Evolutionary conservation across 2,329 filamentous ascomycete species (phyloP), one percentile per base, ranked within the genome.

Genomic region (Cadophora malorum): DNA sequence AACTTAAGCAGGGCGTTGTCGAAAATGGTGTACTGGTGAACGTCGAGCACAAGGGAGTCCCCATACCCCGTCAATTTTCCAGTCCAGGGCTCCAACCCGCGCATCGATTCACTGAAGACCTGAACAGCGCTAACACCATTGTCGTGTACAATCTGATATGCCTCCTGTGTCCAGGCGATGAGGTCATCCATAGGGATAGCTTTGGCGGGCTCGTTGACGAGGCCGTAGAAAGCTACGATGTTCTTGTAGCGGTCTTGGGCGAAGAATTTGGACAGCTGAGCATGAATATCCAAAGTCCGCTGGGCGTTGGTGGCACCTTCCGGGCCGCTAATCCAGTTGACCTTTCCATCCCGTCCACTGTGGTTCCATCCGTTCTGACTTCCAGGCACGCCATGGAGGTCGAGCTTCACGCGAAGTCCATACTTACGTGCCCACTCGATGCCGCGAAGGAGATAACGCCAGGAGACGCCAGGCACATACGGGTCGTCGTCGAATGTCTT

Each of bases 311-410:
- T 79, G 1, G 85, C 83, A 14, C 96, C 95, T 75, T 97, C 84
- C 0, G 92, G 91, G 19, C 96, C 96, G 74, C 95, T 95, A 41
- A 98, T 82, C 96, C 96, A 99, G 38, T 88, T 85, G 71, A 98
- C 94, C 0, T 80, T 69, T 1, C 96, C 95, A 78, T 91, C 90
- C 14, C 89, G 88, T 0, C 96, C 96, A 73, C 92, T 96, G 79
- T 99, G 96, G 74, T 97, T 97, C 94, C 95, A 98, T 1, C 96
- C 96, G 75, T 98, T 99, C 77, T 98, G 96, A 68, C 91, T 95
- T 0, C 96, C 96, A 0, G 95, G 95, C 0, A 96, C 83, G n/a
- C 86, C 94, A 80, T 99, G 96, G 3, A 97, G 81, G 78, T 99
- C 96, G 6, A 99, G 87, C 71, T 98, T 98, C 41, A 99, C 88